Conservation (phyloP, 1,284 basidiomycete species). For the Leccinum solheimii region DNA sequence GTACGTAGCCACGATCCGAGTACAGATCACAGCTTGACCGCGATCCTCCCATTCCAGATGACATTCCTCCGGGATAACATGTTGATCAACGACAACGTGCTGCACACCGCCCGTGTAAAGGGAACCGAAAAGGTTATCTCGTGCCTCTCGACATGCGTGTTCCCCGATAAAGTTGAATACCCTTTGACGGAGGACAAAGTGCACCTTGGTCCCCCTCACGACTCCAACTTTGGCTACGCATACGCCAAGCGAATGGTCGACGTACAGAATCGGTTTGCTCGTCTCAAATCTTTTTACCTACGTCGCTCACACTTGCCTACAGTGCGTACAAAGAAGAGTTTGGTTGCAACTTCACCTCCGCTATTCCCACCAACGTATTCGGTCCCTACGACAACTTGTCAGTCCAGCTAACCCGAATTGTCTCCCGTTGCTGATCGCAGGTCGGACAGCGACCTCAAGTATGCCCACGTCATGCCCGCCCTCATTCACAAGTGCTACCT, state of each 20-base stretch:
- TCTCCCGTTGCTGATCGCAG: constrained; percentile 2
- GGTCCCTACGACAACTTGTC: constrained; percentile 83
- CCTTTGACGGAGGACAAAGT: constrained; percentile 90
- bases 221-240: constrained; percentile 90
- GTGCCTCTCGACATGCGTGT: constrained; percentile 87
- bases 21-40: neutral
- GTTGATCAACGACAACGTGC: constrained; percentile 88
- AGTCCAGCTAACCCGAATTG: constrained; percentile 16
- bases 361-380: constrained; percentile 92
- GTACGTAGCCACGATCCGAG: constrained; percentile 36
- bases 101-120: constrained; percentile 68
- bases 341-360: constrained; percentile 87
- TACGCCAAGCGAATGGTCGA: constrained; percentile 93
- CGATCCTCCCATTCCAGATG: constrained; percentile 43
- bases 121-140: constrained; percentile 75
- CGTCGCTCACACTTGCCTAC: constrained; percentile 1
- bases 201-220: constrained; percentile 84
- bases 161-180: constrained; percentile 84
- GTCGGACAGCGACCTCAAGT: constrained; percentile 70
- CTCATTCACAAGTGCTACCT: constrained; percentile 88
- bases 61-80: constrained; percentile 89
- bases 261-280: constrained; percentile 81
- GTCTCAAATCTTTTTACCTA: neutral
- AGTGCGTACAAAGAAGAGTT: constrained; percentile 91
- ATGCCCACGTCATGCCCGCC: constrained; percentile 88